Base-by-base conservation (phyloP, 2,329 filamentous ascomycete species). In the Allantophomopsis cytisporea region DNA sequence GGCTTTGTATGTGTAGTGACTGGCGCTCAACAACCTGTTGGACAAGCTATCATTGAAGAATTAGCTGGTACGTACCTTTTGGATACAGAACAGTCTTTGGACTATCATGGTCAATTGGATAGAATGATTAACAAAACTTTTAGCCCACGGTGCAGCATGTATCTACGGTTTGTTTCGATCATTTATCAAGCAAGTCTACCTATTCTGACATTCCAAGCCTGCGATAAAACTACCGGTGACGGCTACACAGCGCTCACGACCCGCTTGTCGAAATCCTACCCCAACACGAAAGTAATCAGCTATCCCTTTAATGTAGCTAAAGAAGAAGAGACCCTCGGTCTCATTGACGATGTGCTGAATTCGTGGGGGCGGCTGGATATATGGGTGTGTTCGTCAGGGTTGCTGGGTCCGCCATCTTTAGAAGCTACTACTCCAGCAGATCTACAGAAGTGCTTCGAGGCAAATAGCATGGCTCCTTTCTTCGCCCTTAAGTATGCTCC, bases 1-100 rank as follows among this genome's bases (percentile, higher is more conserved):
- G 75, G 75, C 34, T 79, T 79, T 47, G 69, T 79, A 15, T 79
- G 75, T 47, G 67, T 80, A 12, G 74, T 80, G 5, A 77, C 73
- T 1, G 73, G 74, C 12, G 72, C 74, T 17, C 69, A 69, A 1
- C 71, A 76, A 49, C 69, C 74, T 2, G 64, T 80, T 12, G 75
- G 75, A 7, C 65, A 65, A 47, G 73, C 74, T 18, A 76, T 79
- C 40, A 66, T 74, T 14, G 55, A 62, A 33, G 75, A 80, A 50
- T 59, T 79, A 31, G 75, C 74, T 45, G 65, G 71, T 71, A 47
- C 38, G 59, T 40, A 46, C 14, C n/a, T 4, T 7, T 31, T 31
- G 17, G 11, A 10, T 36, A 28, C 23, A 28, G 3, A 10, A 28
- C n/a, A 33, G 32, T 15, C 5, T 15, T 12, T 38, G 8, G 13